Evolutionary conservation across 495 filamentous ascomycete genomes (phyloP).

Genomic region (Astrocystis sublimbata): DNA sequence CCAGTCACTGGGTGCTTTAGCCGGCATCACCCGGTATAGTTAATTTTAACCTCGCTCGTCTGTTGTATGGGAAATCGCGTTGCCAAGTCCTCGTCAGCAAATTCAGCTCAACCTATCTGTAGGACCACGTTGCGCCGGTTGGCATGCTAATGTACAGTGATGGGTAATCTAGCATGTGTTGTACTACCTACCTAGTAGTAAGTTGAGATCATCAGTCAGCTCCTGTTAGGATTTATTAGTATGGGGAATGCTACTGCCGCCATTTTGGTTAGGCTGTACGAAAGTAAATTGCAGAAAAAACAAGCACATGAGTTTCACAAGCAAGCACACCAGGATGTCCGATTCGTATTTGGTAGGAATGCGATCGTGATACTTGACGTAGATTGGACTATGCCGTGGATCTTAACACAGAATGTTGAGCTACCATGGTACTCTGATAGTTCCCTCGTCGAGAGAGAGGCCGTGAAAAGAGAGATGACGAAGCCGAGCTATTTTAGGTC

Average conservation of each 20-base stretch:
- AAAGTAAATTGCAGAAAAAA: not conserved
- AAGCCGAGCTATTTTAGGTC: not conserved
- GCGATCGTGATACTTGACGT: not conserved
- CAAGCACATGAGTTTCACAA: not conserved
- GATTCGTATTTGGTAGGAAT: not conserved
- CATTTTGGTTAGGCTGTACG: not conserved
- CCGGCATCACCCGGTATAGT: too few relatives aligned
- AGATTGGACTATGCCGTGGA: not conserved
- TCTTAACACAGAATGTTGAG: not conserved
- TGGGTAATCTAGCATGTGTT: too few relatives aligned
- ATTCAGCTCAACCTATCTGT: conserved; percentile 2
- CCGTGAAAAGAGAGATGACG: not conserved
- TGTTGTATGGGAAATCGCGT: not conserved
- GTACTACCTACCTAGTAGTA: too few relatives aligned
- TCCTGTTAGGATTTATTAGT: not conserved
- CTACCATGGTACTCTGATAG: too few relatives aligned
- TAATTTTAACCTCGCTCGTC: too few relatives aligned
- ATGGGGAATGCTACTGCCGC: not conserved
- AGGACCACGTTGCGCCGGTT: not conserved
- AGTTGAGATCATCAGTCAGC: not conserved
- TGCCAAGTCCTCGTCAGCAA: not conserved
- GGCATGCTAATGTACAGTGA: not conserved
- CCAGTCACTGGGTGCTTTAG: too few relatives aligned
- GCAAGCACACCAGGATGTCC: not conserved
- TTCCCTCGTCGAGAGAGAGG: not conserved